A percentile compares a stretch with the other conserved stretches of the same genome.
Evolutionary conservation across 805 yeast species (phyloP).

Genomic region (Kuraishia borneana): DNA sequence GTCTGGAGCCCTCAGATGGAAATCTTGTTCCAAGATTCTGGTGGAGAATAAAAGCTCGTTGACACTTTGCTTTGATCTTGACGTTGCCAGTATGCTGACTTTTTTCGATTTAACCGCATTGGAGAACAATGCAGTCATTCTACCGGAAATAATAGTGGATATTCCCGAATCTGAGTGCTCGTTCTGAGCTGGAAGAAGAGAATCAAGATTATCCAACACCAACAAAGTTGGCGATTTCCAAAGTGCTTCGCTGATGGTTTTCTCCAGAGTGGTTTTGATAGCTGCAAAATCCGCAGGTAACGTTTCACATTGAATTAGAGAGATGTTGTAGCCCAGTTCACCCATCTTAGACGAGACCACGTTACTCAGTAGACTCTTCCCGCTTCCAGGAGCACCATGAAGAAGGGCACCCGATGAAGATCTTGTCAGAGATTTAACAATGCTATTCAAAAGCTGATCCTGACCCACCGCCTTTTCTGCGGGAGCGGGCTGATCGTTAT

Average conservation of each 20-base stretch:
- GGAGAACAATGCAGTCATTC: slow-evolving; percentile 33
- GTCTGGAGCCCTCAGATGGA: slow-evolving; percentile 57
- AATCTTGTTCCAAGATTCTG: slow-evolving; percentile 58
- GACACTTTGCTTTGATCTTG: slow-evolving; percentile 52
- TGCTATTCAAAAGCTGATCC: slow-evolving; percentile 27
- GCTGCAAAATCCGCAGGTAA: slow-evolving; percentile 45
- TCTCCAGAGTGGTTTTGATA: slow-evolving; percentile 30
- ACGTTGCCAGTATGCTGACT: slow-evolving; percentile 50
- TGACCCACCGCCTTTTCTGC: slow-evolving; percentile 42
- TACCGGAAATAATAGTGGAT: slow-evolving; percentile 19
- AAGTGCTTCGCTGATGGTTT: slow-evolving; percentile 29
- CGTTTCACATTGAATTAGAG: slow-evolving; percentile 40
- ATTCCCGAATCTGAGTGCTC: slow-evolving; percentile 45
- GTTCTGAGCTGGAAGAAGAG: slow-evolving; percentile 54
- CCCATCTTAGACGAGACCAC: slow-evolving; percentile 22
- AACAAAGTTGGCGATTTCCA: slow-evolving; percentile 77
- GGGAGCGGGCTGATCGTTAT: slow-evolving; percentile 7
- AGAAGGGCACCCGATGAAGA: slow-evolving; percentile 27
- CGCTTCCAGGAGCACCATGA: slow-evolving; percentile 72
- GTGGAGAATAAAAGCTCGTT: slow-evolving; percentile 51
- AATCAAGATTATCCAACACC: slow-evolving; percentile 70
- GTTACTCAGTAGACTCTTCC: slow-evolving; percentile 52
- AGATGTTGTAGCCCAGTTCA: slow-evolving; percentile 32
- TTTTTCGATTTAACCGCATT: slow-evolving; percentile 33
- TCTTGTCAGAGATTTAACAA: slow-evolving; percentile 27